Conservation (phyloP, 805 yeast species). For the Saccharomycopsis sp. region DNA sequence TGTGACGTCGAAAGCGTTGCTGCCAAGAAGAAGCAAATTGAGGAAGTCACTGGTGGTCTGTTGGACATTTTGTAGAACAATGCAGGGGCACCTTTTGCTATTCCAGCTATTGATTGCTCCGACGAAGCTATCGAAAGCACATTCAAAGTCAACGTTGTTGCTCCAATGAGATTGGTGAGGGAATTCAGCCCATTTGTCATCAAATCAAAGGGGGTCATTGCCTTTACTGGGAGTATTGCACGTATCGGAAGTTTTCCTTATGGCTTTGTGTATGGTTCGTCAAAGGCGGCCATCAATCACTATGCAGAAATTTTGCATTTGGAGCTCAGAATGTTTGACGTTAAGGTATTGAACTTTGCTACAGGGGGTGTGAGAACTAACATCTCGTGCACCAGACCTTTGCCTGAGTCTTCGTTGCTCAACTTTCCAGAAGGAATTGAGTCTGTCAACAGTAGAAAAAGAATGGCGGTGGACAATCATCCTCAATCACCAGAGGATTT, state of each 20-base stretch:
- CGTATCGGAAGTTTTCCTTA: slow-evolving; percentile 66
- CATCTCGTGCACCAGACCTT: slow-evolving; percentile 55
- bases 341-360: slow-evolving; percentile 55
- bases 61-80: slow-evolving; percentile 61
- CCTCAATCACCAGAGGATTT: slow-evolving; percentile 56
- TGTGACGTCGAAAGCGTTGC: slow-evolving; percentile 39
- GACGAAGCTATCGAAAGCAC: slow-evolving; percentile 44
- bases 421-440: slow-evolving; percentile 41
- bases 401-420: slow-evolving; percentile 49
- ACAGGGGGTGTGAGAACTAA: slow-evolving; percentile 73
- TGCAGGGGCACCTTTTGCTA: slow-evolving; percentile 71
- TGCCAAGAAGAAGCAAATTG: slow-evolving; percentile 34
- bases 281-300: slow-evolving; percentile 71
- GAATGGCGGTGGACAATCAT: slow-evolving; percentile 47
- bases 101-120: slow-evolving; percentile 59
- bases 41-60: slow-evolving; percentile 36
- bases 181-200: slow-evolving; percentile 49
- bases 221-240: slow-evolving; percentile 66
- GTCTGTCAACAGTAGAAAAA: slow-evolving; percentile 42
- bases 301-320: slow-evolving; percentile 54
- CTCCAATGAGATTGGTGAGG: slow-evolving; percentile 54
- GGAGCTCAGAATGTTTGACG: slow-evolving; percentile 66
- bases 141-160: slow-evolving; percentile 60
- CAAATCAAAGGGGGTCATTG: slow-evolving; percentile 57
- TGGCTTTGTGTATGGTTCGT: slow-evolving; percentile 53